These are phyloP conservation scores for Populus davidiana DNA, from an alignment of 345 rosid species.

Conservation along the genomic window DNA sequence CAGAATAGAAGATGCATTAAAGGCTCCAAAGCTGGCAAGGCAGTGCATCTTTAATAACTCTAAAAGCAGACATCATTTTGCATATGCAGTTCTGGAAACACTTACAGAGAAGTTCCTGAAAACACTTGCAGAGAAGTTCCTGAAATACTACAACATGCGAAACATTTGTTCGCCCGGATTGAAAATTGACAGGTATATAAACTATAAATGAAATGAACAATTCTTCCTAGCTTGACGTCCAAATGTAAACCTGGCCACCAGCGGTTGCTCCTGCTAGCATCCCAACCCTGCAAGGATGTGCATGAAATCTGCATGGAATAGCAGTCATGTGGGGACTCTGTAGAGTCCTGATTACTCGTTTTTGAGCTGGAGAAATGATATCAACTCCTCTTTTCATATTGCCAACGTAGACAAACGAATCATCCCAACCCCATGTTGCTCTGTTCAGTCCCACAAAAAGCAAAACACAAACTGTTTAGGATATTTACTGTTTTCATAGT, in stretches of 20 bases:
- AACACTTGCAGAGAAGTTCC: too few relatives aligned
- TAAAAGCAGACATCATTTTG: too few relatives aligned
- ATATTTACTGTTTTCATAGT: neutral
- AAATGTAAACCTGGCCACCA: slow-evolving; percentile 70
- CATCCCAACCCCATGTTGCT: slow-evolving; percentile 95
- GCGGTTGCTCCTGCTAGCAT: slow-evolving; percentile 66
- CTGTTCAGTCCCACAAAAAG: slow-evolving; percentile 29
- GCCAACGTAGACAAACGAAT: slow-evolving; percentile 59
- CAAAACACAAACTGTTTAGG: neutral
- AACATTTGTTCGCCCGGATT: neutral
- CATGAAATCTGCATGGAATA: slow-evolving; percentile 67
- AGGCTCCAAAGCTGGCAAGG: too few relatives aligned
- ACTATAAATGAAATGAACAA: neutral
- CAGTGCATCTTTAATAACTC: too few relatives aligned
- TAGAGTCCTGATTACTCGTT: slow-evolving; percentile 38
- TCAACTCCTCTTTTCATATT: slow-evolving; percentile 59
- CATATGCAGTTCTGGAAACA: too few relatives aligned
- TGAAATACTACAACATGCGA: neutral
- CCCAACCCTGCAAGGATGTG: slow-evolving; percentile 66
- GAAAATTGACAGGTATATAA: neutral
- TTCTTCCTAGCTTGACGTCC: slow-evolving; percentile 39
- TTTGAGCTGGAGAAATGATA: slow-evolving; percentile 45
- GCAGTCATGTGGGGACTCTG: slow-evolving; percentile 45
- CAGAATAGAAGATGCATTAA: too few relatives aligned
- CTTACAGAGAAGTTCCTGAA: too few relatives aligned